These are phyloP conservation scores for Panaeolus papilionaceus DNA, from an alignment of 768 basidiomycete species.

Conservation along the genomic window DNA sequence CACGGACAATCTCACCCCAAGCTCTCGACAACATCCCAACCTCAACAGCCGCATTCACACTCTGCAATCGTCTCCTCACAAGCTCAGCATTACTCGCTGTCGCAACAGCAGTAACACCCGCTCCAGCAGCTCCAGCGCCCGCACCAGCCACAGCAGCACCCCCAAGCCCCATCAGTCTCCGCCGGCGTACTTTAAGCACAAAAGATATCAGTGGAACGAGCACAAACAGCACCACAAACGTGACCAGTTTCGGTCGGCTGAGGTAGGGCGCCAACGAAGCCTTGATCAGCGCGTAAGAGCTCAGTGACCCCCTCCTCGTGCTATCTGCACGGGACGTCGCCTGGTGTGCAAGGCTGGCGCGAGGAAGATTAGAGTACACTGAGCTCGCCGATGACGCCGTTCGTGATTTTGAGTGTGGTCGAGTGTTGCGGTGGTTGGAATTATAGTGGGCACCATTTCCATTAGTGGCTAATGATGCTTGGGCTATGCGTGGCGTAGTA, in stretches of 20 bases:
- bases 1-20: conserved; percentile 59
- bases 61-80: conserved; percentile 60
- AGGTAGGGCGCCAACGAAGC: conserved; percentile 57
- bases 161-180: conserved; percentile 37
- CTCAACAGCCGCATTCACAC: conserved; percentile 44
- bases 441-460: conserved; percentile 18
- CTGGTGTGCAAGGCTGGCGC: conserved; percentile 28
- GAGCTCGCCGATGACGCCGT: conserved; percentile 33
- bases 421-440: conserved; percentile 19
- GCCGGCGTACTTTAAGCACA: conserved; percentile 56
- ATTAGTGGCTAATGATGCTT: conserved; percentile 20
- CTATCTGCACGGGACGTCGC: conserved; percentile 15
- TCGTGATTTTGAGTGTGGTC: conserved; percentile 33
- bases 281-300: conserved; percentile 50
- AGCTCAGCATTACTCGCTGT: conserved; percentile 55
- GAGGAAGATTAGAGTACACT: conserved; percentile 31
- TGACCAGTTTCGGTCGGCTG: conserved; percentile 51
- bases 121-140: conserved; percentile 23
- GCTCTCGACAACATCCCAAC: conserved; percentile 42
- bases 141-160: conserved; percentile 23
- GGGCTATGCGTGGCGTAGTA: conserved; percentile 36
- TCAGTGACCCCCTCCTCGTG: conserved; percentile 29
- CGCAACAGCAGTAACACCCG: conserved; percentile 21
- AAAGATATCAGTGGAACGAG: conserved; percentile 54
- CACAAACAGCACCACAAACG: conserved; percentile 54